A percentile compares a stretch with the other conserved stretches of the same genome.
Evolutionary conservation across 176 grass and related monocot species (phyloP).

Genomic region (Ananas comosus): DNA sequence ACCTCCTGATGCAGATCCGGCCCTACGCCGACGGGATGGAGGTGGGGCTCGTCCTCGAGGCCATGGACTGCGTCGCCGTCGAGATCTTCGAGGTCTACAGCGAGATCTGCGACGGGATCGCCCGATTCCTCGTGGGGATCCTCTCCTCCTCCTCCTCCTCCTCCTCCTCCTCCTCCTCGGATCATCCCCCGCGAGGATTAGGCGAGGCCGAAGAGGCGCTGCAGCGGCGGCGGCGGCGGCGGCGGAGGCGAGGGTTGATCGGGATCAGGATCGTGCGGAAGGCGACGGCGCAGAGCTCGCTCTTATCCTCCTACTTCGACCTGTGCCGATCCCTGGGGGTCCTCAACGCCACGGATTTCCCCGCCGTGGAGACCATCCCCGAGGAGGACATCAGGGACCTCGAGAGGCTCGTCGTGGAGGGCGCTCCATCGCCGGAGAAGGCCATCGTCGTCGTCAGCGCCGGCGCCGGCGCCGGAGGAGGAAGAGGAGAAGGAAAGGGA

Average conservation of each 20-base stretch:
- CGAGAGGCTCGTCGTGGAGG: conserved; percentile 49
- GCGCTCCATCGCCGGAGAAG: conserved; percentile 27
- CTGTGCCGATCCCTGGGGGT: conserved; percentile 38
- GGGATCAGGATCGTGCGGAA: conserved; percentile 23
- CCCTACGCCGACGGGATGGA: conserved; percentile 75
- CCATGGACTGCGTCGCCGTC: conserved; percentile 79
- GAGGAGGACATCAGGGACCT: conserved; percentile 74
- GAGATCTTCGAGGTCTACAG: conserved; percentile 96
- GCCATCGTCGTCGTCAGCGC: background rate
- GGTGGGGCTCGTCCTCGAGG: conserved; percentile 55
- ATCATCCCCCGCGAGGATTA: background rate
- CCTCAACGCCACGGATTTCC: conserved; percentile 36
- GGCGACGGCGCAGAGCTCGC: conserved; percentile 29
- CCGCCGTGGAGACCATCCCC: conserved; percentile 30
- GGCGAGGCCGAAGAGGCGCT: background rate
- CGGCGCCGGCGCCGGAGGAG: conserved; percentile 1
- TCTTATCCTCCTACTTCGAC: conserved; percentile 33
- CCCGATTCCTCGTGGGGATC: conserved; percentile 47
- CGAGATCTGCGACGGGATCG: conserved; percentile 69
- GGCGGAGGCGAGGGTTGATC: background rate
- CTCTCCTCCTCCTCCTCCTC: conserved; percentile 28
- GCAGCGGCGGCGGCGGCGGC: background rate
- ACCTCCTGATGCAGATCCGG: conserved; percentile 71
- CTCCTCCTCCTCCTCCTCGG: conserved; percentile 4
- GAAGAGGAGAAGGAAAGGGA: background rate